Evolutionary conservation across 2,329 filamentous ascomycete genomes (phyloP).

Genomic region (Paracorniculantispora psalliotae): DNA sequence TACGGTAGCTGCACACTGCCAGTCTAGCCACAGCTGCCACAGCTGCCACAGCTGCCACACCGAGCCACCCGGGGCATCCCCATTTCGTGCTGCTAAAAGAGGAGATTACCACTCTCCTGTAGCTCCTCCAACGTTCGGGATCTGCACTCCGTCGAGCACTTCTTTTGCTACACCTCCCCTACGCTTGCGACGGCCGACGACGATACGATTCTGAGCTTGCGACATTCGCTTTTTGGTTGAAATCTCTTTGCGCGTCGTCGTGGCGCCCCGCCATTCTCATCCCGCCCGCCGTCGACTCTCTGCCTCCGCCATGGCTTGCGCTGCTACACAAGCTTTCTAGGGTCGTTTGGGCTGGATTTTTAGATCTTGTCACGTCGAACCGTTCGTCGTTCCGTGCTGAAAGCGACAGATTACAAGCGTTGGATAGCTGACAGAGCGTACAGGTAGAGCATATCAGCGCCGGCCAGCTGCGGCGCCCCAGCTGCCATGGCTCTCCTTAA

Average conservation of each 20-base stretch:
- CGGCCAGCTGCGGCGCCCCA: not conserved
- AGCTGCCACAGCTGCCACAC: too few relatives aligned
- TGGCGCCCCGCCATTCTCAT: not conserved
- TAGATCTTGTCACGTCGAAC: not conserved
- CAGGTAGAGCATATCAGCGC: not conserved
- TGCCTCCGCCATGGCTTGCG: slow-evolving; percentile 3
- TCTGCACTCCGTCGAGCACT: slow-evolving; percentile 4
- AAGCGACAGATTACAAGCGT: too few relatives aligned
- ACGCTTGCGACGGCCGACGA: not conserved
- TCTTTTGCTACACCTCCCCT: not conserved
- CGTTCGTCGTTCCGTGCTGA: not conserved
- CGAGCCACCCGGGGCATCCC: not conserved
- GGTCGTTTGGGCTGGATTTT: not conserved
- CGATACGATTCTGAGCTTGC: not conserved
- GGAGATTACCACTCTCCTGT: not conserved
- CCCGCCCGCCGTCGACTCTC: not conserved
- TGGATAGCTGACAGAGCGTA: not conserved
- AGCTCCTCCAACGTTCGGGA: slow-evolving; percentile 1
- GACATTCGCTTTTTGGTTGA: not conserved
- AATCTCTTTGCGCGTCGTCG: not conserved
- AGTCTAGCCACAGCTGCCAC: too few relatives aligned
- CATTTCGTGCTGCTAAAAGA: slow-evolving; percentile 3
- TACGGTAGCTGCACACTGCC: not conserved
- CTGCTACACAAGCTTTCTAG: slow-evolving; percentile 2
- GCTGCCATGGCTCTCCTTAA: slow-evolving; percentile 57